Evolutionary conservation across 2,329 filamentous ascomycete genomes (phyloP), one percentile per base, ranked within the genome.

Genomic region (Trichophyton rubrum): DNA sequence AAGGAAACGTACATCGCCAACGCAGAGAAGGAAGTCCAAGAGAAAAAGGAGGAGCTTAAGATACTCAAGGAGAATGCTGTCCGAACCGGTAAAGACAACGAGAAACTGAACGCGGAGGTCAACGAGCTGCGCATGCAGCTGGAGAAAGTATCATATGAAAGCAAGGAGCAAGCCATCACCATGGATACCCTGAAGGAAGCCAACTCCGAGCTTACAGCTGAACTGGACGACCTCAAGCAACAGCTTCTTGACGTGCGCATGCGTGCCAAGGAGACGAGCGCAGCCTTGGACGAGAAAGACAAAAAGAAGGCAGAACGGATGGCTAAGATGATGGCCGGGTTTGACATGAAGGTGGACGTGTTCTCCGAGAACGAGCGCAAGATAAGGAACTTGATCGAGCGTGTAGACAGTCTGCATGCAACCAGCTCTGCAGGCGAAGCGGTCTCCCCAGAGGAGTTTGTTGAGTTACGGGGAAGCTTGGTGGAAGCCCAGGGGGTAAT

Each of bases 251-350:
- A 97, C 72, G 90, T 93, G 55, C 92, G 92, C 78, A 96, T 97
- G 88, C 93, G 85, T 67, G 90, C 92, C 61, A 95, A 93, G 77
- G 93, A 97, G 76, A 92, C 88, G 1, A 90, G 84, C 51, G 90
- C 90, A 7, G 87, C 90, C 15, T 78, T 95, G 20, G 92, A 97
- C 67, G 93, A 97, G 76, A 99, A 99, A 80, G 95, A 97, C 76
- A 92, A 90, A 80, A 91, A 90, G 78, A 99, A 99, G 81, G 90
- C 91, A 0, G 93, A 99, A 77, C 93, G 95, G 76, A 99, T 99
- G 93, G 93, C 93, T 49, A 89, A 96, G 81, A 99, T 99, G 93
- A 96, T 99, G 92, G 93, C 93, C 62, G 90, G 92, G 2, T 97
- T 99, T 68, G 92, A 99, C 69, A 83, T 99, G 38, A 92, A 90